Evolutionary conservation across 2,329 filamentous ascomycete genomes (phyloP).

Genomic region (Paraphoma sp.): DNA sequence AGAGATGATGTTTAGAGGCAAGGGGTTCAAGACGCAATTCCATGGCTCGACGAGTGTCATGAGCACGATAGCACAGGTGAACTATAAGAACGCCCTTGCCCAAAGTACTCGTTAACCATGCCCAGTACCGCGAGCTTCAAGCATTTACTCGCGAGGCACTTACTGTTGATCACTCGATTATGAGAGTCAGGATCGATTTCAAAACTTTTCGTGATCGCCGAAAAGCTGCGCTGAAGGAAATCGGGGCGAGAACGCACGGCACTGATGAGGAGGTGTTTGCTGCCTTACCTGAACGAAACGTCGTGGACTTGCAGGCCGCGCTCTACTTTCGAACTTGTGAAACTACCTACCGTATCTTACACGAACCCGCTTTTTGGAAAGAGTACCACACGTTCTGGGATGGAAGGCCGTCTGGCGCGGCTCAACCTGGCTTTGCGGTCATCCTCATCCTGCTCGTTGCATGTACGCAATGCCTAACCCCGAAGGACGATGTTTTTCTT

Average conservation of each 20-base stretch:
- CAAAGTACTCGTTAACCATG: slow-evolving; percentile 10
- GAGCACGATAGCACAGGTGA: slow-evolving; percentile 43
- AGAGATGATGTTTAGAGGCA: slow-evolving; percentile 52
- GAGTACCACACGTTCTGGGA: slow-evolving; percentile 60
- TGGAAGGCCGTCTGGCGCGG: slow-evolving; percentile 24
- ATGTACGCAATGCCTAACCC: slow-evolving; percentile 45
- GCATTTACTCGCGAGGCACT: slow-evolving; percentile 42
- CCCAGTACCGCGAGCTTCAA: slow-evolving; percentile 46
- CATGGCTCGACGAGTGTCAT: slow-evolving; percentile 52
- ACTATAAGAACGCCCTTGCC: neutral
- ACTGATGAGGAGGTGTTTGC: slow-evolving; percentile 44
- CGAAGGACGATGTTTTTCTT: slow-evolving; percentile 45
- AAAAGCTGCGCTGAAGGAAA: slow-evolving; percentile 34
- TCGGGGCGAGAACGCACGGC: slow-evolving; percentile 14
- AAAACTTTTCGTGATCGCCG: slow-evolving; percentile 39
- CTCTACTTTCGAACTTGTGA: slow-evolving; percentile 62
- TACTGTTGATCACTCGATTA: slow-evolving; percentile 34
- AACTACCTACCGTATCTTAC: slow-evolving; percentile 59
- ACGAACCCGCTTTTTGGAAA: slow-evolving; percentile 59
- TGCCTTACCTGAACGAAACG: slow-evolving; percentile 43
- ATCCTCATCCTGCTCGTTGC: slow-evolving; percentile 50
- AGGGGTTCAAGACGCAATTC: slow-evolving; percentile 54
- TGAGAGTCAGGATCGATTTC: slow-evolving; percentile 41
- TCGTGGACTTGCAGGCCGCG: slow-evolving; percentile 51
- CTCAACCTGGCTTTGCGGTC: slow-evolving; percentile 45